Evolutionary conservation across 2,329 filamentous ascomycete genomes (phyloP).

Genomic region (Cadophora sp.): DNA sequence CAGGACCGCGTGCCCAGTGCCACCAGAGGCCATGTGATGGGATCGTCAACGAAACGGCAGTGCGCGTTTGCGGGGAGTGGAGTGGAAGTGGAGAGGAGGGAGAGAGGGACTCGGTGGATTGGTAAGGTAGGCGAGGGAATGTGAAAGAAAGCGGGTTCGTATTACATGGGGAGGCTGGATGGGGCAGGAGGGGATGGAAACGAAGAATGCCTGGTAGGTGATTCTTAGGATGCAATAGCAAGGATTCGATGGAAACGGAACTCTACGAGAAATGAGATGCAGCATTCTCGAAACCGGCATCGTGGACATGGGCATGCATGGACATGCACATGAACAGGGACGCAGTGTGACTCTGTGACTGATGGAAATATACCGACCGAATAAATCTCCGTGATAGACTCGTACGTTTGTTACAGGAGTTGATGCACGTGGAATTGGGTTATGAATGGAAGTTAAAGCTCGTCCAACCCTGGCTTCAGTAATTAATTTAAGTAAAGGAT

Average conservation of each 20-base stretch:
- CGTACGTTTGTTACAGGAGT: background rate
- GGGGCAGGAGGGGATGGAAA: too few species aligned
- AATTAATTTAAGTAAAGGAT: too few species aligned
- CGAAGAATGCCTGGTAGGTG: too few species aligned
- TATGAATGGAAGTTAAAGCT: too few species aligned
- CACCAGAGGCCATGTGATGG: background rate
- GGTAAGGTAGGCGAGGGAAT: background rate
- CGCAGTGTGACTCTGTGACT: constrained; percentile 11
- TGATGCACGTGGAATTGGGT: background rate
- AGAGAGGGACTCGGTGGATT: too few species aligned
- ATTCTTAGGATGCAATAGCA: background rate
- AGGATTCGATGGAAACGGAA: background rate
- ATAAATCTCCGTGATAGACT: constrained; percentile 4
- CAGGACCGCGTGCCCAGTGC: background rate
- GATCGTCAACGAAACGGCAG: background rate
- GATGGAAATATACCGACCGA: constrained; percentile 8
- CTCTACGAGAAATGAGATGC: background rate
- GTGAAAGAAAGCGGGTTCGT: constrained; percentile 1
- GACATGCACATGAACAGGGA: too few species aligned
- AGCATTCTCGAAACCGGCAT: background rate
- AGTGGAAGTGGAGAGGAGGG: too few species aligned
- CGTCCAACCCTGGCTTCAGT: too few species aligned
- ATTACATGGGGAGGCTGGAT: background rate
- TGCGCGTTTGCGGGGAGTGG: constrained; percentile 6
- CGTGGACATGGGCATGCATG: background rate